Conservation (phyloP, 2,329 filamentous ascomycete genomes). For the Fusarium sp. region DNA sequence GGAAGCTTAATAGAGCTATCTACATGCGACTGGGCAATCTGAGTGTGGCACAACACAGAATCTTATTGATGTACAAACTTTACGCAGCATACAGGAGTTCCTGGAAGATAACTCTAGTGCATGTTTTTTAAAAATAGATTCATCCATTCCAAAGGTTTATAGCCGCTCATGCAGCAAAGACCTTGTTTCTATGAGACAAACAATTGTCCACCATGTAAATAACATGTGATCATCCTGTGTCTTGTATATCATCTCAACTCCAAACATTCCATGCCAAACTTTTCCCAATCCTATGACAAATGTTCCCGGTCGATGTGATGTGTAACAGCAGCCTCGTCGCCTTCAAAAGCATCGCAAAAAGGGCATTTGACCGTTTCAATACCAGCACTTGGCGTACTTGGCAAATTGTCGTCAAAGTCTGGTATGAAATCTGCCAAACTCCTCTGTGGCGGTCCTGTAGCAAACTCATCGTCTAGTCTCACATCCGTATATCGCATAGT, state of each 20-base stretch:
- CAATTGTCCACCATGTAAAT: background rate
- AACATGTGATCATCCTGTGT: background rate
- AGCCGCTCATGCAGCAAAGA: background rate
- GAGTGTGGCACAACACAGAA: background rate
- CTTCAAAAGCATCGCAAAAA: slow-evolving; percentile 73
- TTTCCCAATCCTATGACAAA: slow-evolving; percentile 38
- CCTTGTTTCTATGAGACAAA: background rate
- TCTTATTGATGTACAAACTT: background rate
- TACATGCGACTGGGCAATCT: background rate
- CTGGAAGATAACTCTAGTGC: background rate
- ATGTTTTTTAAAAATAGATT: background rate
- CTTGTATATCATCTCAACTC: background rate
- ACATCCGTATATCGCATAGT: slow-evolving; percentile 52
- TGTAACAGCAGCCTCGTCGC: slow-evolving; percentile 75
- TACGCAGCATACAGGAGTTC: background rate
- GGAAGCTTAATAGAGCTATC: background rate
- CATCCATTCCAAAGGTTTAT: background rate
- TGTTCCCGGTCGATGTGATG: slow-evolving; percentile 68
- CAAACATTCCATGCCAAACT: background rate
- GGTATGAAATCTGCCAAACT: slow-evolving; percentile 62
- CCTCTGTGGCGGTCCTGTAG: slow-evolving; percentile 55
- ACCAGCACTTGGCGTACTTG: slow-evolving; percentile 8
- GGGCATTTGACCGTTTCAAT: slow-evolving; percentile 62
- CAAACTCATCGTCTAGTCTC: slow-evolving; percentile 52
- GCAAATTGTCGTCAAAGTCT: slow-evolving; percentile 45